Base-by-base conservation (phyloP, 306 rosid species). In the Medicago lupulina region DNA sequence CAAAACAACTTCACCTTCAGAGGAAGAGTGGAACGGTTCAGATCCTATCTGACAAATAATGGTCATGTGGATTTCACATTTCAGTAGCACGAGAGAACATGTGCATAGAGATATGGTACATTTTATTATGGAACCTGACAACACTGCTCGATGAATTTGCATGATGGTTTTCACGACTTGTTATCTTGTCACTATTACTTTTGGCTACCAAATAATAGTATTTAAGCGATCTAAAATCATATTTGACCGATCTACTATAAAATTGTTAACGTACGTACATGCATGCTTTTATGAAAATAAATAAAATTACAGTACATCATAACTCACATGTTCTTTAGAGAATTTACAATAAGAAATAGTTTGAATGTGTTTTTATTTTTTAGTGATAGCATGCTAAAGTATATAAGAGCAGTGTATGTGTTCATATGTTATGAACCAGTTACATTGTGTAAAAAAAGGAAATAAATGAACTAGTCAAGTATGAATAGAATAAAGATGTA, bases 1-100 rank as follows among this genome's bases (percentile, higher is more conserved):
- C 82, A 59, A 79, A 79, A 57, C 44, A n/a, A 64, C 68, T 47
- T 76, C 25, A 43, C 54, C 73, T 76, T 18, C 49, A 47, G 10
- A 64, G 31, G 51, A 23, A 40, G 83, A 38, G 19, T 57, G 39
- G 67, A 49, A 59, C n/a, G 76, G 60, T 18, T 28, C 62, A 61
- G 72, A 80, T 80, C 41, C 49, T 60, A 67, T 43, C 75, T 14
- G 25, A 59, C 40, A n/a, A n/a, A n/a, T n/a, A n/a, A n/a, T n/a
- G n/a, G n/a, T n/a, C n/a, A n/a, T n/a, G n/a, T n/a, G n/a, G n/a
- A n/a, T n/a, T n/a, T n/a, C n/a, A n/a, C n/a, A n/a, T n/a, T n/a
- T n/a, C n/a, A n/a, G n/a, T n/a, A n/a, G n/a, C n/a, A n/a, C n/a
- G 1, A 28, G 66, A 14, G 40, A 14, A 60, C 41, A 8, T 31